phyloP scores from a whole-genome alignment of 768 basidiomycete species.

The Boletus tylopilopsis region DNA sequence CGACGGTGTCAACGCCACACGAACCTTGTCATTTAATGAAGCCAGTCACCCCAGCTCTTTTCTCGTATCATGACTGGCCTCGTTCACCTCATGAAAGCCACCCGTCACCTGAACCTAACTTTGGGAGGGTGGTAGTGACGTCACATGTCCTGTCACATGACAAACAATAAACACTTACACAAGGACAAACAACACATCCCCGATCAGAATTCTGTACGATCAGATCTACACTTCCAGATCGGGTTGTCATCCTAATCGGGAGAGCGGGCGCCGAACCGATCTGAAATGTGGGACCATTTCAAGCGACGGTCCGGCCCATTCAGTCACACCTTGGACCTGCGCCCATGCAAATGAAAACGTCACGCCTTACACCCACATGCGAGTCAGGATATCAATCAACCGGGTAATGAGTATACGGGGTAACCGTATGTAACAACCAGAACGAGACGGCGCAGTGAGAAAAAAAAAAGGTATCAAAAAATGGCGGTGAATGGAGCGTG shows the following conservation, averaged over 20 bases:
- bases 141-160: slow-evolving; percentile 21
- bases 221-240: slow-evolving; percentile 27
- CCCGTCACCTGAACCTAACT: slow-evolving; percentile 24
- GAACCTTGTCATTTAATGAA: slow-evolving; percentile 23
- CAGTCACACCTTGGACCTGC: slow-evolving; percentile 13
- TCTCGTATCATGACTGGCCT: slow-evolving; percentile 5
- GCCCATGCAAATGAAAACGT: slow-evolving; percentile 24
- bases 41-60: slow-evolving; percentile 14
- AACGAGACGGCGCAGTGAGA: slow-evolving; percentile 9
- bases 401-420: slow-evolving; percentile 36
- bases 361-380: slow-evolving; percentile 16
- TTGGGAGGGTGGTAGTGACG: slow-evolving; percentile 14
- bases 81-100: slow-evolving; percentile 14
- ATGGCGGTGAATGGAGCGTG: slow-evolving; percentile 30
- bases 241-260: slow-evolving; percentile 13
- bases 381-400: slow-evolving; percentile 32
- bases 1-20: slow-evolving; percentile 26
- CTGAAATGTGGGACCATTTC: slow-evolving; percentile 2
- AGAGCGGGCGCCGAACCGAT: slow-evolving; percentile 19
- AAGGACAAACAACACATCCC: slow-evolving; percentile 23
- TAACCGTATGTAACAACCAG: slow-evolving; percentile 34
- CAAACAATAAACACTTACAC: slow-evolving; percentile 18
- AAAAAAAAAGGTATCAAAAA: slow-evolving; percentile 32
- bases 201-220: slow-evolving; percentile 36
- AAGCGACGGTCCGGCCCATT: slow-evolving; percentile 7